Conservation (phyloP, 208 protist species). For the Wallacemonas rigidus region DNA sequence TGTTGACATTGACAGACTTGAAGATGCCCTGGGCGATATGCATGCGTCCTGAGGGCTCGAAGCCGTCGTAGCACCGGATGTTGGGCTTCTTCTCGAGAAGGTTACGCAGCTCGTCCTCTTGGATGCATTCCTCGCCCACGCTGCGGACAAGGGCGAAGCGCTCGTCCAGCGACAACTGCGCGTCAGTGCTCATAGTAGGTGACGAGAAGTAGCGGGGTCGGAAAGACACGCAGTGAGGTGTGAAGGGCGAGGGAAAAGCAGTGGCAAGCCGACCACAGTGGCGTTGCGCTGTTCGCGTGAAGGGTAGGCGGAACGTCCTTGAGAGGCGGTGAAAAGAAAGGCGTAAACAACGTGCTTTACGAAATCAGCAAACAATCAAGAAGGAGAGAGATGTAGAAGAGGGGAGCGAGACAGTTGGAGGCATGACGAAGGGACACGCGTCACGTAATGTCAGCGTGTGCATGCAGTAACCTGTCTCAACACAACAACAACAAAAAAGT, state of each 20-base stretch:
- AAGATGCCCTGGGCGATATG: constrained; percentile 99
- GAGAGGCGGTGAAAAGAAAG: not conserved
- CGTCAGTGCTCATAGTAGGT: not conserved
- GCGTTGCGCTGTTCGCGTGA: constrained; percentile 2
- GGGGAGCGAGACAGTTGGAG: not conserved
- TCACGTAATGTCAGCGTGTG: too few relatives aligned
- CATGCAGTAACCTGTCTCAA: too few relatives aligned
- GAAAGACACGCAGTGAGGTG: too few relatives aligned
- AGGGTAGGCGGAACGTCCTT: constrained; percentile 8
- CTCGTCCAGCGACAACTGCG: constrained; percentile 42
- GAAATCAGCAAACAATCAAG: too few relatives aligned
- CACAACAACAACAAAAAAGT: too few relatives aligned
- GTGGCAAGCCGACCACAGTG: not conserved
- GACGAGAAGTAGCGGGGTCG: too few relatives aligned
- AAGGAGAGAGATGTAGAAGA: not conserved
- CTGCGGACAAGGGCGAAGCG: constrained; percentile 84
- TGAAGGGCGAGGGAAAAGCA: not conserved
- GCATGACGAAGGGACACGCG: too few relatives aligned
- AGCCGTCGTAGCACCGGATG: constrained; percentile 98
- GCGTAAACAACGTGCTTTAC: too few relatives aligned
- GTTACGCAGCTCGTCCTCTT: constrained; percentile 90
- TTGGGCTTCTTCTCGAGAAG: constrained; percentile 93
- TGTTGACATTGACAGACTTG: constrained; percentile 99
- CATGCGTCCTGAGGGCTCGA: constrained; percentile 99
- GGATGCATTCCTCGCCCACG: constrained; percentile 97